Evolutionary conservation across 108 stramenopile species (phyloP), one percentile per base, ranked within the genome.

Genomic region (Cylindrotheca fusiformis): DNA sequence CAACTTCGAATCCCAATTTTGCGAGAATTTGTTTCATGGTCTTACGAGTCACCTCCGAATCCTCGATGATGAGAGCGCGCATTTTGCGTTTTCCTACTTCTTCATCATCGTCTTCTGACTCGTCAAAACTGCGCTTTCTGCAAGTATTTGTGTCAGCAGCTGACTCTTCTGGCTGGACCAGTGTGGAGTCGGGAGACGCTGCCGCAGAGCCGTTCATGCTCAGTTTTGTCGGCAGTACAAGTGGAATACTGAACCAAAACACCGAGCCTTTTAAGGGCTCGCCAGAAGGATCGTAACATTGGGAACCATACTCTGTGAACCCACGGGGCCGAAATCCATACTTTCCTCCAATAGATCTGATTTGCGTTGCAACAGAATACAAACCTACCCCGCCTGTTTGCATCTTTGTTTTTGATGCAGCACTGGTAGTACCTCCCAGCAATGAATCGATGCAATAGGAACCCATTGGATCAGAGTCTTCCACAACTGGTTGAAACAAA

Each of bases 221-320:
- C 14, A 10, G 36, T 41, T 41, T 41, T 14, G 20, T 3, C 2
- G 55, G 55, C 1, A 67, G 20, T 50, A 58, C 57, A 24, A 67
- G 54, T 32, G 82, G 82, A 52, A 83, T 56, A 26, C 74, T 66
- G 36, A 83, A 80, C 82, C 82, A 83, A 60, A 83, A 83, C 41
- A 77, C 61, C 28, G 70, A 51, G 14, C 82, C 82, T 41, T 47
- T 74, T 23, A 65, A n/a, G 25, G 66, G 63, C 22, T 70, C 59
- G 1, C 68, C 68, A 53, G 32, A 36, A 12, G 52, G 3, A 32
- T 60, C 60, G 27, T 6, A 17, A 5, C 48, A 32, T 44, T 50
- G 68, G 22, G 56, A 32, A 26, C 67, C 67, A n/a, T 23, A 46
- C 27, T 64, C 56, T 32, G 41, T 46, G 17, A 48, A 63, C 18